A percentile compares a stretch with the other conserved stretches of the same genome.
Evolutionary conservation across 306 rosid species (phyloP).

Genomic region (Datisca glomerata): DNA sequence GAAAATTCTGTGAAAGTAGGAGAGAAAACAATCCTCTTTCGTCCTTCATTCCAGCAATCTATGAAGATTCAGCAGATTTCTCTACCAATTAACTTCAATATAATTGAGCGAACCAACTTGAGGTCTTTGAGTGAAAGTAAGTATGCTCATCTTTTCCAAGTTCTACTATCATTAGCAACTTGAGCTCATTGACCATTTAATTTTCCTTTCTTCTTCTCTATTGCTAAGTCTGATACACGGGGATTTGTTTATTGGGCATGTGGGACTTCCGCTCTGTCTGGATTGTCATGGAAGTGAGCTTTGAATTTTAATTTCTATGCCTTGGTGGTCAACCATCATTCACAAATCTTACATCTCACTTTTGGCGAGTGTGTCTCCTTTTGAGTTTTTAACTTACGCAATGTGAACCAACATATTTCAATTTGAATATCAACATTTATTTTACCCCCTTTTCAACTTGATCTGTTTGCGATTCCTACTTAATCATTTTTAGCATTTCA

Average conservation of each 20-base stretch:
- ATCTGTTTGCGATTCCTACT: not conserved
- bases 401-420: too few species aligned
- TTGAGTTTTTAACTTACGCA: too few species aligned
- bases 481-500: constrained; percentile 13
- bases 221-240: too few species aligned
- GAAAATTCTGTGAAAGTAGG: constrained; percentile 52
- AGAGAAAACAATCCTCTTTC: constrained; percentile 41
- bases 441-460: not conserved
- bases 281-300: too few species aligned
- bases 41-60: constrained; percentile 40
- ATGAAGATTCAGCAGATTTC: constrained; percentile 24
- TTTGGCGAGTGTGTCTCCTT: too few species aligned
- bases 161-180: not conserved
- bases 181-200: not conserved
- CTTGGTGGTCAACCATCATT: too few species aligned
- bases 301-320: too few species aligned
- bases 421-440: not conserved
- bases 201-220: not conserved
- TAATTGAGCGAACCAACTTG: constrained; percentile 49
- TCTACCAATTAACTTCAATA: constrained; percentile 41
- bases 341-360: too few species aligned
- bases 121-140: constrained; percentile 58
- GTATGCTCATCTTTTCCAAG: constrained; percentile 5
- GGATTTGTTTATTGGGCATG: too few species aligned
- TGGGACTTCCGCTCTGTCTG: too few species aligned